A percentile compares a stretch with the other conserved stretches of the same genome.
Conservation (phyloP, 1,139 yeast genomes). For the Arxiozyma slooffiae region DNA sequence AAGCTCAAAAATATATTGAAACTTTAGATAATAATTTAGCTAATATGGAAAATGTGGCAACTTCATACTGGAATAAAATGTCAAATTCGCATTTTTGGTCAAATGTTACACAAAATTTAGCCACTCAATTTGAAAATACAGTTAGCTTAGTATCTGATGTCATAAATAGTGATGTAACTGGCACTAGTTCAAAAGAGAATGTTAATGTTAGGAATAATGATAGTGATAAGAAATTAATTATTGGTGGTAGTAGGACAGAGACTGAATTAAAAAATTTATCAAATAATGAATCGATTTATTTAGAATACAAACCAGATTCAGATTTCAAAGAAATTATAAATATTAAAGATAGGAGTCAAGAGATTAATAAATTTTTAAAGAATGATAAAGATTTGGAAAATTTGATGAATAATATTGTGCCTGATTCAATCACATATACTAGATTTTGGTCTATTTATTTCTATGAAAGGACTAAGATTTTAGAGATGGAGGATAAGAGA, state of each 20-base stretch:
- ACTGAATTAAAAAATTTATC: constrained; percentile 48
- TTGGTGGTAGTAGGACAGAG: constrained; percentile 46
- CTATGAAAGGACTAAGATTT: constrained; percentile 44
- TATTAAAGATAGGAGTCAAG: constrained; percentile 43
- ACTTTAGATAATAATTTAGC: constrained; percentile 24
- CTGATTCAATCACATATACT: constrained; percentile 47
- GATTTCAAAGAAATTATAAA: constrained; percentile 35
- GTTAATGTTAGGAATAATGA: neutral
- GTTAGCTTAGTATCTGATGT: constrained; percentile 12
- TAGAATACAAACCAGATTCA: constrained; percentile 26
- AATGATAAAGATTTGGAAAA: constrained; percentile 46
- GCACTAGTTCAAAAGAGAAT: constrained; percentile 21
- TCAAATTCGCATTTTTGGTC: constrained; percentile 25
- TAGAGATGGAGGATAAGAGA: constrained; percentile 57
- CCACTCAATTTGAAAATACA: constrained; percentile 15
- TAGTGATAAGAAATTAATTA: constrained; percentile 15
- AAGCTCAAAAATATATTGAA: constrained; percentile 24
- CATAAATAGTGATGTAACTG: neutral
- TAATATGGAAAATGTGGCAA: constrained; percentile 23
- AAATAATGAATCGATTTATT: constrained; percentile 39
- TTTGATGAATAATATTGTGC: constrained; percentile 59
- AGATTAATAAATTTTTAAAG: constrained; percentile 41
- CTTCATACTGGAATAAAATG: constrained; percentile 25
- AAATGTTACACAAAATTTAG: constrained; percentile 16
- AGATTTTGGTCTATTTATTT: constrained; percentile 74